Evolutionary conservation across 2,329 filamentous ascomycete species (phyloP).

Genomic region (Beauveria pseudobassiana): DNA sequence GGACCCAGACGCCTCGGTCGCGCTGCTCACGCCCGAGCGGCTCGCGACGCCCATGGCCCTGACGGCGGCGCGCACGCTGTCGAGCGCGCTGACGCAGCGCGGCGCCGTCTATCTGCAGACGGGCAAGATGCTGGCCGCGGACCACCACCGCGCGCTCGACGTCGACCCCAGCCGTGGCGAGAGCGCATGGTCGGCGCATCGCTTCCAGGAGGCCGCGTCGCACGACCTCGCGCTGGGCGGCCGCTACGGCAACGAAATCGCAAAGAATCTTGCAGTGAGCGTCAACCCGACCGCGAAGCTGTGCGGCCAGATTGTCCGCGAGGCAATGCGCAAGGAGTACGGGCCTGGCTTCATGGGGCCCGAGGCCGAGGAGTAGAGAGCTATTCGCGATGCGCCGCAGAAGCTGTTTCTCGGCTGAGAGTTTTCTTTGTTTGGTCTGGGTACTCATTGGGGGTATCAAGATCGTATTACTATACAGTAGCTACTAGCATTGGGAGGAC

Average conservation of each 20-base stretch:
- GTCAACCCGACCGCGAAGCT: conserved; percentile 63
- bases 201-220: conserved; percentile 56
- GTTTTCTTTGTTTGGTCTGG: neutral
- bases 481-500: conserved; percentile 5
- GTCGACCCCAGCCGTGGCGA: conserved; percentile 36
- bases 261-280: conserved; percentile 55
- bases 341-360: conserved; percentile 39
- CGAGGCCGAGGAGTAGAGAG: conserved; percentile 13
- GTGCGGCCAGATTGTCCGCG: conserved; percentile 60
- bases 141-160: conserved; percentile 26
- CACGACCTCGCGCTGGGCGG: conserved; percentile 57
- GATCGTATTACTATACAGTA: conserved; percentile 7
- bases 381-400: neutral
- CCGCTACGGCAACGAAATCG: conserved; percentile 57
- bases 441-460: conserved; percentile 2
- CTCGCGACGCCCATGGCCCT: conserved; percentile 50
- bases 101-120: conserved; percentile 57
- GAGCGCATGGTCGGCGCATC: conserved; percentile 40
- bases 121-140: conserved; percentile 36
- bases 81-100: conserved; percentile 64
- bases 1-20: conserved; percentile 52
- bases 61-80: conserved; percentile 57
- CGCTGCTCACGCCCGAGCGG: conserved; percentile 47
- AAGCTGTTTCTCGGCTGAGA: neutral
- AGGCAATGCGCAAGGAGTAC: conserved; percentile 64